A percentile compares a stretch with the other conserved stretches of the same genome.
phyloP scores from a whole-genome alignment of 805 yeast genomes.

The Danielia reshetovae region DNA sequence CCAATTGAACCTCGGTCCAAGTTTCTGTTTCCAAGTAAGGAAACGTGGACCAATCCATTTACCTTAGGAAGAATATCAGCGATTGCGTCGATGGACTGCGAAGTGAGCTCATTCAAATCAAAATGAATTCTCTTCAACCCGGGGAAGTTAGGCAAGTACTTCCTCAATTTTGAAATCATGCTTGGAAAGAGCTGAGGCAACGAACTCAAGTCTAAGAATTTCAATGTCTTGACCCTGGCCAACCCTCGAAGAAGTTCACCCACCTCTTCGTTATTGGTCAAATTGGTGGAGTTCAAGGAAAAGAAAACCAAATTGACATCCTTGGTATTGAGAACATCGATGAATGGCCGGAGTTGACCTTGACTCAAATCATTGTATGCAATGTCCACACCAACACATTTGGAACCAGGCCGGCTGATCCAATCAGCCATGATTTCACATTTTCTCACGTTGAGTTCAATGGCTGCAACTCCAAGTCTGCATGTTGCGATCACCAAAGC shows the following conservation, averaged over 20 bases:
- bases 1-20: conserved; percentile 43
- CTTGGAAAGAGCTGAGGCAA: conserved; percentile 51
- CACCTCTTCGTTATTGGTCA: conserved; percentile 39
- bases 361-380: conserved; percentile 50
- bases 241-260: conserved; percentile 34
- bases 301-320: conserved; percentile 43
- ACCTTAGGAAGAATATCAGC: conserved; percentile 46
- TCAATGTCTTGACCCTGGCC: conserved; percentile 34
- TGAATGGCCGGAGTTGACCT: conserved; percentile 46
- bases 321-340: conserved; percentile 34
- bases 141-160: conserved; percentile 42
- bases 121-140: conserved; percentile 50
- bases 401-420: conserved; percentile 41
- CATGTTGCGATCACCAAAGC: conserved; percentile 43
- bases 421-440: conserved; percentile 43
- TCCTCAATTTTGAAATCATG: conserved; percentile 41
- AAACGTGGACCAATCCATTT: conserved; percentile 48
- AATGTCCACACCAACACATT: conserved; percentile 53
- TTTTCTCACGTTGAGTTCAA: conserved; percentile 42
- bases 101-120: conserved; percentile 48
- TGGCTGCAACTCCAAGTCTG: conserved; percentile 52
- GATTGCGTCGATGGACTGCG: conserved; percentile 45
- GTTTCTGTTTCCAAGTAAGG: conserved; percentile 49
- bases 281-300: conserved; percentile 49
- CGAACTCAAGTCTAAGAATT: conserved; percentile 52